Evolutionary conservation across 2,329 filamentous ascomycete genomes (phyloP).

Genomic region (Penicillium crustosum): DNA sequence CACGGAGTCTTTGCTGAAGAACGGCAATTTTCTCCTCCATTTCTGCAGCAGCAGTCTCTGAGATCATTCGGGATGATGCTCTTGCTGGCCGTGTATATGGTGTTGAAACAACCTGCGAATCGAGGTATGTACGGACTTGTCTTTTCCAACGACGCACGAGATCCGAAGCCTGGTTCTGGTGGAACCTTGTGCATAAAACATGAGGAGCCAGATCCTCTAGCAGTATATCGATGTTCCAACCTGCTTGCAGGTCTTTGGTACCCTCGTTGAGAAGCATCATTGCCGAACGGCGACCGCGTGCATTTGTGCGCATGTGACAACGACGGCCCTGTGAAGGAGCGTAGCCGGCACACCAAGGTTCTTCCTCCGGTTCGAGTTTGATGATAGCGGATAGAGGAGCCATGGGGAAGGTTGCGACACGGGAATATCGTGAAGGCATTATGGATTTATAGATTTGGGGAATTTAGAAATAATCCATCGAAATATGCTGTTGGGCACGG

Average conservation of each 20-base stretch:
- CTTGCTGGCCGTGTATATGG: neutral
- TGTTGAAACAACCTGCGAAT: neutral
- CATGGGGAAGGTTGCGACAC: neutral
- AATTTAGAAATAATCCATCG: neutral
- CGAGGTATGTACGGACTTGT: constrained; percentile 5
- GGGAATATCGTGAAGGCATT: constrained; percentile 5
- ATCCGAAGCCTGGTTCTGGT: constrained; percentile 21
- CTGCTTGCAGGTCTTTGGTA: constrained; percentile 12
- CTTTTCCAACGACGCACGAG: constrained; percentile 13
- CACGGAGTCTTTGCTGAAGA: neutral
- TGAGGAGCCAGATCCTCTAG: constrained; percentile 24
- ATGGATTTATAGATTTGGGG: neutral
- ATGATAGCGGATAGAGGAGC: constrained; percentile 19
- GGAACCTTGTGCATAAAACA: constrained; percentile 22
- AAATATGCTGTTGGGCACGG: neutral
- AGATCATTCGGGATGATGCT: neutral
- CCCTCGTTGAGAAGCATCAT: constrained; percentile 16
- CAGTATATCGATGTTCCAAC: constrained; percentile 13
- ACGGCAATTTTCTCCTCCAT: neutral
- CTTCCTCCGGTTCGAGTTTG: constrained; percentile 17
- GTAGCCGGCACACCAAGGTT: constrained; percentile 21
- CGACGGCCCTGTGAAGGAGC: constrained; percentile 18
- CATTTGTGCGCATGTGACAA: constrained; percentile 16
- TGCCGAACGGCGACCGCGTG: constrained; percentile 12
- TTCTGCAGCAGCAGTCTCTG: neutral